These are phyloP conservation scores for Serendipita vermifera DNA, from an alignment of 768 basidiomycete species.

Conservation along the genomic window DNA sequence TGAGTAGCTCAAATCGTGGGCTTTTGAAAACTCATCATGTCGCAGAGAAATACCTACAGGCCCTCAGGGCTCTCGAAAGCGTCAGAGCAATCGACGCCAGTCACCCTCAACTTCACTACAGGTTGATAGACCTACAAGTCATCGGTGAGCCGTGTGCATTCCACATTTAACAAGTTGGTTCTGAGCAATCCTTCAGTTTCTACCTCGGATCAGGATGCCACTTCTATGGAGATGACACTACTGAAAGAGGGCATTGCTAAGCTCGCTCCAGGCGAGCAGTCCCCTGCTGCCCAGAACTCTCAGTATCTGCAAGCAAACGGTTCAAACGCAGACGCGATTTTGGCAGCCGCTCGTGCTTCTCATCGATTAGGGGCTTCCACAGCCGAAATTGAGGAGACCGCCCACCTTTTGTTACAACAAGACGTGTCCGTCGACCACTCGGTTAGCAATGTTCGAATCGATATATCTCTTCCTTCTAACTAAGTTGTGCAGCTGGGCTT, in stretches of 20 bases:
- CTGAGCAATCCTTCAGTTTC: conserved; percentile 27
- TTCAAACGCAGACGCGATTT: conserved; percentile 35
- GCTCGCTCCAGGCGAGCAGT: conserved; percentile 14
- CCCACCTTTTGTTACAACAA: conserved; percentile 31
- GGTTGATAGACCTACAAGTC: conserved; percentile 50
- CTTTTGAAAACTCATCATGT: not conserved
- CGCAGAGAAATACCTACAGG: conserved; percentile 70
- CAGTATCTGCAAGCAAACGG: conserved; percentile 60
- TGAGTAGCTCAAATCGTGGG: conserved; percentile 28
- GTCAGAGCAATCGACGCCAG: conserved; percentile 42
- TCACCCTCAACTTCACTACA: conserved; percentile 56
- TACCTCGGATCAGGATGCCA: conserved; percentile 34
- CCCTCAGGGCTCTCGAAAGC: conserved; percentile 48
- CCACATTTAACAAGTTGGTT: not conserved
- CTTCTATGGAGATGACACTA: conserved; percentile 37
- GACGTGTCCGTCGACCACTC: conserved; percentile 34
- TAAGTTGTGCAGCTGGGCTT: conserved; percentile 36
- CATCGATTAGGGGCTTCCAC: conserved; percentile 33
- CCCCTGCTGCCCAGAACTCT: conserved; percentile 56
- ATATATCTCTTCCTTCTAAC: not conserved
- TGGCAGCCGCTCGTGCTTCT: conserved; percentile 52
- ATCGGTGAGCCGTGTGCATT: conserved; percentile 29
- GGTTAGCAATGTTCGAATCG: conserved; percentile 26
- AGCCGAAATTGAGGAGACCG: conserved; percentile 55
- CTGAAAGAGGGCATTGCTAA: conserved; percentile 32